Evolutionary conservation across 345 rosid species (phyloP), one percentile per base, ranked within the genome.

Genomic region (Ailanthus altissimus): DNA sequence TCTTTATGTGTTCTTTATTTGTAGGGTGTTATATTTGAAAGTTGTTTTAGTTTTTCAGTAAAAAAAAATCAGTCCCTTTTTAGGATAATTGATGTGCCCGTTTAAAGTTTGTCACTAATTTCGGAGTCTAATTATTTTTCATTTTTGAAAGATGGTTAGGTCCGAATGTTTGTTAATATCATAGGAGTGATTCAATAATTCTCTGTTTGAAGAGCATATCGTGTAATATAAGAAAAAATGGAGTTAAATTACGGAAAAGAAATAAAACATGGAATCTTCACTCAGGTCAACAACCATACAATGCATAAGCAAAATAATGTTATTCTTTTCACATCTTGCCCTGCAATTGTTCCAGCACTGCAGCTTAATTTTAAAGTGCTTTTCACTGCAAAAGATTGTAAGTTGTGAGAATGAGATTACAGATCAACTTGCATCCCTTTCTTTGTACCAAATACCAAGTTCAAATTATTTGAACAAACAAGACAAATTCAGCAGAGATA

Each of bases 371-470:
- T 74, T 25, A 60, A 46, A 73, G 58, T 46, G 67, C 38, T 32
- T 47, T 28, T 49, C 16, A 21, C 36, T 43, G 8, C 66, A 43
- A 49, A 72, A 58, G 21, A 60, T 59, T 73, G 43, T 59, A 15
- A 26, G 26, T 42, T 18, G 66, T 58, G 43, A 46, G 57, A 74
- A 47, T 32, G 20, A 64, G 38, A 54, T 71, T 9, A n/a, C 51
- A 14, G 75, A 32, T 32, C 38, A 32, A 32, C 3, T 32, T 32
- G 38, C 38, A 32, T 32, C 38, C 38, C 38, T 32, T 32, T 32
- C 23, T 65, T 67, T 67, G 67, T 70, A 69, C 67, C 81, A 32
- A 74, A 54, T 61, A 16, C 61, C 67, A 59, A 59, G 64, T 40
- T 63, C 0, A 38, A 63, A 18, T 10, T 16, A 75, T 66, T 73